Percentiles rank a stretch among this genome's conserved stretches.
These are phyloP conservation scores for Westerdykella aurantiaca DNA, from an alignment of 2,329 filamentous ascomycete species.

Conservation along the genomic window DNA sequence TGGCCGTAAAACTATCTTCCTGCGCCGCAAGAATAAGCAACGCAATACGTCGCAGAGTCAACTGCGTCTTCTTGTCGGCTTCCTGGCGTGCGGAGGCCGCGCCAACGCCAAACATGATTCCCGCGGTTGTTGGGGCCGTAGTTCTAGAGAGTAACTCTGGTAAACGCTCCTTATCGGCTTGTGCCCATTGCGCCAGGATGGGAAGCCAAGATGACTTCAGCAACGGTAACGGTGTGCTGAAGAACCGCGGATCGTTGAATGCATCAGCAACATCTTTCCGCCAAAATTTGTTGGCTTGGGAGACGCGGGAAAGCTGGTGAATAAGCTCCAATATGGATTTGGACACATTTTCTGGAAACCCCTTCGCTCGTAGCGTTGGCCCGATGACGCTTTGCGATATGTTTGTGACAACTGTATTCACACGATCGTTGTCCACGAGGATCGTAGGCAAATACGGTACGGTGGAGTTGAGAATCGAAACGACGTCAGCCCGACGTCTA, in stretches of 20 bases:
- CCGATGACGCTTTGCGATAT: conserved; percentile 80
- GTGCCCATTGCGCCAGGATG: conserved; percentile 74
- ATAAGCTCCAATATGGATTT: conserved; percentile 65
- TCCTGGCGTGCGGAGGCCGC: conserved; percentile 90
- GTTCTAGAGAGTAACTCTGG: conserved; percentile 73
- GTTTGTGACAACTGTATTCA: conserved; percentile 67
- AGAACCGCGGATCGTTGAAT: conserved; percentile 85
- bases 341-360: conserved; percentile 80
- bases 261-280: conserved; percentile 88
- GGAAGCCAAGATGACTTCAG: conserved; percentile 74
- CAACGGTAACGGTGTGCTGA: conserved; percentile 61
- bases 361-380: conserved; percentile 74
- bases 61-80: conserved; percentile 85
- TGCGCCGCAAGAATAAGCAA: conserved; percentile 71
- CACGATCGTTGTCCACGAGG: conserved; percentile 77
- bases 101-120: conserved; percentile 97
- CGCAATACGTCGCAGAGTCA: conserved; percentile 78
- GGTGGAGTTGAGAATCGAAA: conserved; percentile 71
- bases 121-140: conserved; percentile 80
- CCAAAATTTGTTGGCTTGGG: conserved; percentile 81
- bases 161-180: conserved; percentile 83
- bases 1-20: conserved; percentile 72
- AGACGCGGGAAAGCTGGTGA: conserved; percentile 68
- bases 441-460: conserved; percentile 77
- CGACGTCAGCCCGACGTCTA: conserved; percentile 54